These are phyloP conservation scores for Lonicera japonica DNA, from an alignment of 129 eudicot genomes.

Conservation along the genomic window DNA sequence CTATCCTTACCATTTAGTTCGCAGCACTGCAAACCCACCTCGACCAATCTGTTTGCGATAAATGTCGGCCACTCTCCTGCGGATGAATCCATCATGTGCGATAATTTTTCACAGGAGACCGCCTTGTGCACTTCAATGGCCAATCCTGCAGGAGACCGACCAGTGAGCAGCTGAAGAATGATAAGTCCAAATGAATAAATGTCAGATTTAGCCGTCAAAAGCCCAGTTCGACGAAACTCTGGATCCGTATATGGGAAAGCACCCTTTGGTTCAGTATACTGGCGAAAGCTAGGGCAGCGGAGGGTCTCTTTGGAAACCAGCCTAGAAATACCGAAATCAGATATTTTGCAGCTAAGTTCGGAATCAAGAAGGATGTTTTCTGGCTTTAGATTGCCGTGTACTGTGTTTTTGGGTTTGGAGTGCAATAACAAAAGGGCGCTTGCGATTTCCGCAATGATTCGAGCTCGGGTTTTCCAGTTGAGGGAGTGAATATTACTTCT, in stretches of 20 bases:
- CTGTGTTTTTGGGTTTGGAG: slow-evolving; percentile 41
- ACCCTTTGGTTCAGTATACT: slow-evolving; percentile 33
- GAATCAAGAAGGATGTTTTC: slow-evolving; percentile 59
- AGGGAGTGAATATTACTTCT: slow-evolving; percentile 32
- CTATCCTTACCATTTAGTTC: slow-evolving; percentile 59
- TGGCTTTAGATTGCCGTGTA: slow-evolving; percentile 71
- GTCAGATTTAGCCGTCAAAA: slow-evolving; percentile 53
- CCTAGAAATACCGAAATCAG: slow-evolving; percentile 51
- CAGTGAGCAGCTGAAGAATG: slow-evolving; percentile 67
- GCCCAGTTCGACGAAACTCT: slow-evolving; percentile 52
- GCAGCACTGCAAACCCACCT: slow-evolving; percentile 69
- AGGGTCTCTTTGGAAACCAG: slow-evolving; percentile 36
- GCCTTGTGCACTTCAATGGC: slow-evolving; percentile 43
- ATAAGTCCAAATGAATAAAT: slow-evolving; percentile 68
- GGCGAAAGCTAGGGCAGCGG: slow-evolving; percentile 65
- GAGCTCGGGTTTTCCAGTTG: slow-evolving; percentile 60
- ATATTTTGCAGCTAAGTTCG: slow-evolving; percentile 48
- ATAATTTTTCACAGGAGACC: slow-evolving; percentile 30
- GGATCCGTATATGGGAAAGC: slow-evolving; percentile 67
- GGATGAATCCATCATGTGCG: slow-evolving; percentile 53
- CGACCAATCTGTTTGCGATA: slow-evolving; percentile 58
- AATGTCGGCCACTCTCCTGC: slow-evolving; percentile 82
- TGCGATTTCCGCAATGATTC: slow-evolving; percentile 63
- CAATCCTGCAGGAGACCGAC: slow-evolving; percentile 38
- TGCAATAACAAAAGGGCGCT: slow-evolving; percentile 62